Conservation (phyloP, 768 basidiomycete species). For the Filobasidium floriforme region DNA sequence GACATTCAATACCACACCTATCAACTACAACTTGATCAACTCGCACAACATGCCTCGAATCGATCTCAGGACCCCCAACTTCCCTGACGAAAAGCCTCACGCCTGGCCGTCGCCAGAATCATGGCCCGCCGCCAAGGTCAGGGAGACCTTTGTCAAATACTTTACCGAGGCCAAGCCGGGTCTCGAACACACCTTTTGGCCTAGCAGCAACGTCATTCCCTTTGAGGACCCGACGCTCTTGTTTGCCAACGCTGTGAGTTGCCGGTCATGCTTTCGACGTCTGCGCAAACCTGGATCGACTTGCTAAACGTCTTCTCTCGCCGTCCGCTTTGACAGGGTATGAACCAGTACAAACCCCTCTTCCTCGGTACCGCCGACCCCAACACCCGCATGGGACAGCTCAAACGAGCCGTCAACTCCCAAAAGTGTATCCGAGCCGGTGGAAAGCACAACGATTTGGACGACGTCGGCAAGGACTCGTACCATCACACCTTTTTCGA, state of each 20-base stretch:
- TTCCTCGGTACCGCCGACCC: conserved; percentile 98
- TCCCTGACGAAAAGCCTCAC: conserved; percentile 35
- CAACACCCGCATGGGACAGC: conserved; percentile 76
- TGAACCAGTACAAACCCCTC: conserved; percentile 81
- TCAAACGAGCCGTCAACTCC: conserved; percentile 87
- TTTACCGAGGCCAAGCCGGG: conserved; percentile 57
- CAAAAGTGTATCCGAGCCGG: conserved; percentile 99
- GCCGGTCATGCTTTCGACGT: neutral
- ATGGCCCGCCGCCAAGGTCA: conserved; percentile 76
- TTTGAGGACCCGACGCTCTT: conserved; percentile 96
- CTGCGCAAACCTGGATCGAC: neutral
- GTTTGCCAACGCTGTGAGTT: conserved; percentile 90
- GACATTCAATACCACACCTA: neutral
- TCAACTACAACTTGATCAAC: neutral
- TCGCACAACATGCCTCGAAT: neutral
- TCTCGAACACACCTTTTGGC: conserved; percentile 72
- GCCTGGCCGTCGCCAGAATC: conserved; percentile 42
- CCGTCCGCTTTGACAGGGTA: conserved; percentile 33
- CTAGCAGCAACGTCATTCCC: conserved; percentile 85
- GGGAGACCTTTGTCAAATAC: conserved; percentile 83
- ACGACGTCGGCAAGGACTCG: conserved; percentile 90
- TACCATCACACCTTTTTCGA: conserved; percentile 98
- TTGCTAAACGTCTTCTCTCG: neutral
- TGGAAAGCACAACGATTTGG: conserved; percentile 98
- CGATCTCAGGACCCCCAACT: conserved; percentile 1